Base-by-base conservation (phyloP, 208 protist genomes). In the Leishmania arabica region DNA sequence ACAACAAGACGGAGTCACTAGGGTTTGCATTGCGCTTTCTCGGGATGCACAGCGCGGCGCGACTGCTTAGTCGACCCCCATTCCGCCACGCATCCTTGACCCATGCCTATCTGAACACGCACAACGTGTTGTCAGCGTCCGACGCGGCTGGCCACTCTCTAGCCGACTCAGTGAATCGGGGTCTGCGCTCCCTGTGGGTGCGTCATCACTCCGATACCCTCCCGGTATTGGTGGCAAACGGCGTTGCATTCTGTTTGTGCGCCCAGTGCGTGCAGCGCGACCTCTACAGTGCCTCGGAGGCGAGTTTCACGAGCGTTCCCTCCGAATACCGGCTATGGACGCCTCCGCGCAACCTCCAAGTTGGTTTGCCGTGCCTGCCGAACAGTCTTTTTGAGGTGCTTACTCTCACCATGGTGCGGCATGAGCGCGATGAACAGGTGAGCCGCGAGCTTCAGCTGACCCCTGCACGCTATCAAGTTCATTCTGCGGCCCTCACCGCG, bases 361-460 rank as follows among this genome's bases (percentile, higher is more conserved):
- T n/a, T 1, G 74, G 24, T 24, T 34, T 81, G 65, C 68, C 71
- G 15, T 80, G 80, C 34, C 56, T 81, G 68, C 56, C 78, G 1
- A 83, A 77, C 72, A 73, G 68, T 13, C 37, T 83, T 34, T 60
- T 86, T 34, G 78, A 84, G 4, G 49, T 86, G 7, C 81, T 90
- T 27, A 69, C 76, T 7, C 80, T 82, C 37, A 84, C 88, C 34
- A 88, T 89, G 69, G 64, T 91, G 42, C 88, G 90, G 1, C 90
- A 93, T 83, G 86, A 86, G 60, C 84, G 86, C 37, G 86, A 80
- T 65, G 75, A 83, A 31, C 75, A 84, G 31, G 72, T 93, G 64
- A 71, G 79, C 21, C 56, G 73, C 27, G 86, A 90, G 21, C 72
- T 91, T 31, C 68, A 80, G 56, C 83, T 93, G 13, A 45, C 68